Evolutionary conservation across 1,139 yeast species (phyloP).

Genomic region (Geotrichum candidum): DNA sequence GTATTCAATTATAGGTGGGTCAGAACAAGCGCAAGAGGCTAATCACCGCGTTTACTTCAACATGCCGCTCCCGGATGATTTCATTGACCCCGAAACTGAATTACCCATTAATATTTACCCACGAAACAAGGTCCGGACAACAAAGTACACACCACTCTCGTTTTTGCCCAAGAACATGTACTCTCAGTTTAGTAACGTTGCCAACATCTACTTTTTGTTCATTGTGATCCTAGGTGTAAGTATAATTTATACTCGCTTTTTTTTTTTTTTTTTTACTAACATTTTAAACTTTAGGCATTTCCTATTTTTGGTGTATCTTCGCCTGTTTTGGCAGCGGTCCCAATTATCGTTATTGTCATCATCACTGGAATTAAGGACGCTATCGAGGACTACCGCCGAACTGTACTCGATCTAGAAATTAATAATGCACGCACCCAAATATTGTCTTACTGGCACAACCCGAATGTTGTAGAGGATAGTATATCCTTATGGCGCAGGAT

Average conservation of each 20-base stretch:
- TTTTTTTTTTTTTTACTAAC: slow-evolving; percentile 12
- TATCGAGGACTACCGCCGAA: slow-evolving; percentile 85
- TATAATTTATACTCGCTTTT: slow-evolving; percentile 26
- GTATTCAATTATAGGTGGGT: neutral
- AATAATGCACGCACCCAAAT: slow-evolving; percentile 86
- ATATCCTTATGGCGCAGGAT: slow-evolving; percentile 61
- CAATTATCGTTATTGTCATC: slow-evolving; percentile 83
- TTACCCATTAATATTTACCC: slow-evolving; percentile 56
- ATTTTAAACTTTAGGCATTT: slow-evolving; percentile 38
- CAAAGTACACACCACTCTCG: slow-evolving; percentile 86
- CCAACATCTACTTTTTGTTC: slow-evolving; percentile 68
- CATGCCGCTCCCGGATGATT: slow-evolving; percentile 57
- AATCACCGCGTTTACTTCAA: slow-evolving; percentile 50
- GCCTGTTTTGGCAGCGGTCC: slow-evolving; percentile 89
- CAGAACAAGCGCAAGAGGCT: neutral
- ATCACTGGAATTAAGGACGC: slow-evolving; percentile 92
- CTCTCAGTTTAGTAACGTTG: slow-evolving; percentile 69
- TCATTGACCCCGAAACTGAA: slow-evolving; percentile 54
- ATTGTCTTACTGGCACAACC: slow-evolving; percentile 62
- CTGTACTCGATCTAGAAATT: slow-evolving; percentile 71
- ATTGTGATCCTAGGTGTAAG: slow-evolving; percentile 57
- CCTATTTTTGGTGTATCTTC: slow-evolving; percentile 85
- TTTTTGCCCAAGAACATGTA: slow-evolving; percentile 73
- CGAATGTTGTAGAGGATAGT: slow-evolving; percentile 62
- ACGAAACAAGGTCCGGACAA: slow-evolving; percentile 89